Evolutionary conservation across 2,329 filamentous ascomycete species (phyloP).

Genomic region (Trichothecium roseum): DNA sequence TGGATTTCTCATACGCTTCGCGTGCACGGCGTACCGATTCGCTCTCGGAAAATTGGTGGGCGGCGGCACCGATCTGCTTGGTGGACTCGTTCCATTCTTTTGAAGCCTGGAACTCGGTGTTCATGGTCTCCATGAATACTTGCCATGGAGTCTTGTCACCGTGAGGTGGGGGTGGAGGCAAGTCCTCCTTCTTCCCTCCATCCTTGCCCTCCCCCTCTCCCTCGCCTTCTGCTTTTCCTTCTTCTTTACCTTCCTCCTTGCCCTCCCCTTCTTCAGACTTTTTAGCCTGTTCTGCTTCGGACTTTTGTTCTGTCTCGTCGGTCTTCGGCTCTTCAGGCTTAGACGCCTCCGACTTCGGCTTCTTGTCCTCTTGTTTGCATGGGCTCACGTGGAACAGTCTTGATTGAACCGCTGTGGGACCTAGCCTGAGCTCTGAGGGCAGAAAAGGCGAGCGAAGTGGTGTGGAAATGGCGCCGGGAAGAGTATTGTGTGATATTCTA

Average conservation of each 20-base stretch:
- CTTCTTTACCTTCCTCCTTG: constrained; percentile 31
- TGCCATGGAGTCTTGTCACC: constrained; percentile 98
- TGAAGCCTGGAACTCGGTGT: constrained; percentile 86
- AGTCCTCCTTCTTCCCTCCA: constrained; percentile 54
- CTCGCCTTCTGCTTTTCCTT: constrained; percentile 31
- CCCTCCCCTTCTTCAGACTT: constrained; percentile 22
- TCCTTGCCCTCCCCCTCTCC: constrained; percentile 42
- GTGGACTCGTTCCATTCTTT: constrained; percentile 99
- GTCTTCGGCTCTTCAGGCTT: constrained; percentile 9
- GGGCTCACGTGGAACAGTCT: constrained; percentile 22
- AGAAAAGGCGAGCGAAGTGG: constrained; percentile 36
- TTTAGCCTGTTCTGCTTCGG: constrained; percentile 33
- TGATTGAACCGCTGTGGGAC: constrained; percentile 17
- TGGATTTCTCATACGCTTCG: constrained; percentile 78
- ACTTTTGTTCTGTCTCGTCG: constrained; percentile 18
- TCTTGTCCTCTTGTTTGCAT: constrained; percentile 19
- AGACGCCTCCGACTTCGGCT: constrained; percentile 25
- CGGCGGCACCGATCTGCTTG: constrained; percentile 81
- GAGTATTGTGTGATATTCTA: constrained; percentile 14
- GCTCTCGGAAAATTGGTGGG: constrained; percentile 87
- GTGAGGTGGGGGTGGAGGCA: constrained; percentile 84
- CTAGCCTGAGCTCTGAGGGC: constrained; percentile 21
- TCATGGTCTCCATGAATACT: constrained; percentile 95
- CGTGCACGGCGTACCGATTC: constrained; percentile 80
- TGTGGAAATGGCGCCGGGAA: constrained; percentile 18